Conservation (phyloP, 208 protist genomes). For the Acanthamoeba sp. region DNA sequence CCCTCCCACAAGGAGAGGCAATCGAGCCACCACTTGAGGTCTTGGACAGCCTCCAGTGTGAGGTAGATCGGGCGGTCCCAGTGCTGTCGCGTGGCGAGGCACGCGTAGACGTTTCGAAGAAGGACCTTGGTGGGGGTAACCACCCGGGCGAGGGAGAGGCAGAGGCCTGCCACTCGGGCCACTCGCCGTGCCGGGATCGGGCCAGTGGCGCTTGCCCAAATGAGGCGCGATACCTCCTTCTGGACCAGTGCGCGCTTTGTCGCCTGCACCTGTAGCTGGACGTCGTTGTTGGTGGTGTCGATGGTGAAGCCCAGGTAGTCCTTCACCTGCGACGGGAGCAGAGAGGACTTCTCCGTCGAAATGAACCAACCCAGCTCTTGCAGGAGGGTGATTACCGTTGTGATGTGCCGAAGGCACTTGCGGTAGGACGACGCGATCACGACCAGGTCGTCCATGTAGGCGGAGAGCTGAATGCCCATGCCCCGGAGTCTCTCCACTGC, state of each 20-base stretch:
- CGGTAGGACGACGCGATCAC: neutral
- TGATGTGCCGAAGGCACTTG: neutral
- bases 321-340: neutral
- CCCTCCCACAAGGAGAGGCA: neutral
- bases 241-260: neutral
- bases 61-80: neutral
- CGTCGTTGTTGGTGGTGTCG: neutral
- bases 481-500: neutral
- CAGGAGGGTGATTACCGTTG: neutral
- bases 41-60: neutral
- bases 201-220: neutral
- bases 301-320: slow-evolving; percentile 5
- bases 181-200: neutral
- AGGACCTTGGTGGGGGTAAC: neutral
- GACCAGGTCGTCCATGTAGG: neutral
- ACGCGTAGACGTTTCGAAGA: neutral
- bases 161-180: neutral
- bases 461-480: neutral
- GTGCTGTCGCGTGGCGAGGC: neutral
- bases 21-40: neutral
- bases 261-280: neutral
- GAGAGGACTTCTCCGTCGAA: neutral
- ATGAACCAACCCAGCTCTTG: neutral
- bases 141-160: neutral
- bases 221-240: neutral